phyloP scores from a whole-genome alignment of 2,329 filamentous ascomycete genomes.

The Shiraia sp. region DNA sequence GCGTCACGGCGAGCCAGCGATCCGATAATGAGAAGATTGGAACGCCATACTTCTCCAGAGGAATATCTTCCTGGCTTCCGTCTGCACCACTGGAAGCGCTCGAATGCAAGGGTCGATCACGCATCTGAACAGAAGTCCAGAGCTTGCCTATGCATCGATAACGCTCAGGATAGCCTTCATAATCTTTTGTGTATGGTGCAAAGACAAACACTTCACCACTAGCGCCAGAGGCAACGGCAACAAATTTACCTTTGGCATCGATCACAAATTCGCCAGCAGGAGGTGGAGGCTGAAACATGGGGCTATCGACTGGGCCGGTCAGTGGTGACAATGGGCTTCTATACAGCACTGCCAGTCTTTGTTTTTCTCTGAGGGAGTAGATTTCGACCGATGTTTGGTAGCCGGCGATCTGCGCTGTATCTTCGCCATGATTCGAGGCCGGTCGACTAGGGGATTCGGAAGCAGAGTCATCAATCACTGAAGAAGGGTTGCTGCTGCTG shows the following conservation, averaged over 20 bases:
- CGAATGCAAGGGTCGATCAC: constrained; percentile 38
- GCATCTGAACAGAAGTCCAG: constrained; percentile 80
- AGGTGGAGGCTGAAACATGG: constrained; percentile 68
- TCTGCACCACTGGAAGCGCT: constrained; percentile 42
- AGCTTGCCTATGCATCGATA: constrained; percentile 81
- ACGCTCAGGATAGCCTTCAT: constrained; percentile 29
- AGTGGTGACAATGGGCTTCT: constrained; percentile 67
- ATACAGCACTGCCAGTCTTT: constrained; percentile 73
- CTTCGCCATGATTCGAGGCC: constrained; percentile 32
- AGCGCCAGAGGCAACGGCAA: constrained; percentile 76
- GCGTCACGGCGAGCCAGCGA: constrained; percentile 78
- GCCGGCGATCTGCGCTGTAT: constrained; percentile 52
- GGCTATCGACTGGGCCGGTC: constrained; percentile 60
- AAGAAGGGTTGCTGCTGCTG: constrained; percentile 41
- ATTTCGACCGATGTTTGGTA: constrained; percentile 90
- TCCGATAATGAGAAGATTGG: constrained; percentile 71
- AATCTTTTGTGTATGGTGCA: constrained; percentile 36
- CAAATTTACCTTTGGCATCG: constrained; percentile 70
- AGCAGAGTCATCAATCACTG: constrained; percentile 42
- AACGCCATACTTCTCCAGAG: constrained; percentile 53
- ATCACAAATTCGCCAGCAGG: constrained; percentile 75
- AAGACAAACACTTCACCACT: constrained; percentile 90
- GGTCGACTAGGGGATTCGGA: constrained; percentile 44
- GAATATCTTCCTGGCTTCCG: constrained; percentile 38
- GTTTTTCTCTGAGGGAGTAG: constrained; percentile 79